Conservation (phyloP, 495 filamentous ascomycete genomes). For the Staphylotrichum tortipilum region DNA sequence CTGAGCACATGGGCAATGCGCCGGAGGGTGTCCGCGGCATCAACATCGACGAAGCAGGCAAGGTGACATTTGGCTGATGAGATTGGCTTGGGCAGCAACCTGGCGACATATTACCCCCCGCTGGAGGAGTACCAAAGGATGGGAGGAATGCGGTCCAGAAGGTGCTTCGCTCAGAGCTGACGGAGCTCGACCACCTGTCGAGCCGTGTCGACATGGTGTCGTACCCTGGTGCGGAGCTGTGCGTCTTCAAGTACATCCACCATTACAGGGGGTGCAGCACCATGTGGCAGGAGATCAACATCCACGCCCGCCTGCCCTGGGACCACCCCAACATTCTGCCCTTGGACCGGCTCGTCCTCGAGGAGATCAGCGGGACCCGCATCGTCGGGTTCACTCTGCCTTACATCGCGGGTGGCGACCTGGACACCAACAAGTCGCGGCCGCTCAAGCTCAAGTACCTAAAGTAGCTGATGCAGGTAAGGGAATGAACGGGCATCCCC, state of each 20-base stretch:
- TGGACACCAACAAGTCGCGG: slow-evolving; percentile 18
- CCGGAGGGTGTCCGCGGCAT: not conserved
- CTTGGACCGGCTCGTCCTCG: slow-evolving; percentile 31
- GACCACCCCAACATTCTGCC: slow-evolving; percentile 32
- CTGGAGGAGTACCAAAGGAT: not conserved
- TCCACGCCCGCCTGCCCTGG: slow-evolving; percentile 1
- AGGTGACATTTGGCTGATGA: not conserved
- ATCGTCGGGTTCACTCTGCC: slow-evolving; percentile 33
- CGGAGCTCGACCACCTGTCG: not conserved
- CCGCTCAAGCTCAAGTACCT: slow-evolving; percentile 32
- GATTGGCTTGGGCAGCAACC: not conserved
- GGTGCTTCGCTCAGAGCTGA: slow-evolving; percentile 3
- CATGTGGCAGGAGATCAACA: not conserved
- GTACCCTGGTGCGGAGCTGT: not conserved
- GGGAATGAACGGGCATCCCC: too few species aligned
- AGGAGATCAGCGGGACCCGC: slow-evolving; percentile 23
- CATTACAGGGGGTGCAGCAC: too few species aligned
- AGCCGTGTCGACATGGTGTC: not conserved
- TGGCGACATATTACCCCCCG: not conserved
- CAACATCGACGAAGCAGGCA: not conserved
- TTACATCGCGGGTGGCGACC: slow-evolving; percentile 30
- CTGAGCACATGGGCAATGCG: not conserved
- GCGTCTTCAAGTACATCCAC: not conserved
- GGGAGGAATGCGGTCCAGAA: not conserved
- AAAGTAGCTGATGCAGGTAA: slow-evolving; percentile 28